Conservation (phyloP, 345 rosid species). For the Sonneratia caseolaris region DNA sequence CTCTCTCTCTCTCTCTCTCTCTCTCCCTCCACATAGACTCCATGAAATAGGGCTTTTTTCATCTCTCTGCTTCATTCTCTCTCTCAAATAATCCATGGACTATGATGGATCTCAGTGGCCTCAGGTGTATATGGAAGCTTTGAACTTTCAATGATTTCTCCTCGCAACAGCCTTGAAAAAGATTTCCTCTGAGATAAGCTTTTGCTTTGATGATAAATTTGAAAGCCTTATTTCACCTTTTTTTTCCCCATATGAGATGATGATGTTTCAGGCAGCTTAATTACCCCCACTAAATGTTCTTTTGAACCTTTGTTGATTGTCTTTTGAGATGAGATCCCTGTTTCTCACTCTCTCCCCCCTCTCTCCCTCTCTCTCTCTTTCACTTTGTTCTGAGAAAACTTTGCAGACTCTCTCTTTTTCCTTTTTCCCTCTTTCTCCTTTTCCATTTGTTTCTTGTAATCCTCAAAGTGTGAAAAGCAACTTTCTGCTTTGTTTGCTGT, state of each 20-base stretch:
- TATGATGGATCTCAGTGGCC: constrained; percentile 21
- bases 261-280: background rate
- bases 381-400: constrained; percentile 12
- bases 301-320: constrained; percentile 7
- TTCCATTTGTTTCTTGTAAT: constrained; percentile 5
- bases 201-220: constrained; percentile 14
- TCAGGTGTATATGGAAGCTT: constrained; percentile 23
- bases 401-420: background rate
- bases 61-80: background rate
- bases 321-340: constrained; percentile 5
- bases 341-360: too few species aligned
- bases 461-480: constrained; percentile 9
- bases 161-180: background rate
- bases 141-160: too few species aligned
- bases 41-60: background rate
- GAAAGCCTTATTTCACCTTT: constrained; percentile 3
- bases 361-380: background rate
- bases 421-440: constrained; percentile 12
- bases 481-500: constrained; percentile 13
- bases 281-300: constrained; percentile 7
- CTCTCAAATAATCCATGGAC: constrained; percentile 1
- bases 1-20: background rate
- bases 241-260: constrained; percentile 5
- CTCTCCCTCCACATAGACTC: constrained; percentile 16
- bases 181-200: constrained; percentile 4